A percentile compares a stretch with the other conserved stretches of the same genome.
phyloP scores from a whole-genome alignment of 441 rosid genomes.

The Melastoma candidum region DNA sequence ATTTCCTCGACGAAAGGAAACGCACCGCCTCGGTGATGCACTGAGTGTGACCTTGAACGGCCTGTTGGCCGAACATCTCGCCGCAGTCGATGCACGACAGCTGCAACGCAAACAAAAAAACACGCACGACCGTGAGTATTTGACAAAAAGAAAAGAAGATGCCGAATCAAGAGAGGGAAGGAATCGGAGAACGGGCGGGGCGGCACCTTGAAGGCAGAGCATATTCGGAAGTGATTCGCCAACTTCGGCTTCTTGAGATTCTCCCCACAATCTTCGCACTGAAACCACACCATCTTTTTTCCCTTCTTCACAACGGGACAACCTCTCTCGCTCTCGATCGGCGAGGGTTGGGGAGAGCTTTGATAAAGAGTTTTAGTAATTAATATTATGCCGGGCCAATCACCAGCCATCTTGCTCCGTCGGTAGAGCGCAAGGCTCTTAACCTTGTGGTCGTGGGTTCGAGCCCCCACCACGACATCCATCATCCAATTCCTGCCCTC shows the following conservation, averaged over 20 bases:
- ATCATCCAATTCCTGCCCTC: no score
- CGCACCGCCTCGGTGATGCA: conserved; percentile 86
- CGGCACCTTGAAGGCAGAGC: conserved; percentile 70
- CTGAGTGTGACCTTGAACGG: conserved; percentile 75
- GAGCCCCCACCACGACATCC: no score
- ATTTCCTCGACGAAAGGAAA: not conserved
- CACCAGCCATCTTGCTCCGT: no score
- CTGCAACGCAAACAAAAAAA: conserved; percentile 23
- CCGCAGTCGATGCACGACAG: conserved; percentile 96
- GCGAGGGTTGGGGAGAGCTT: no score
- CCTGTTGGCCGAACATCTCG: conserved; percentile 58
- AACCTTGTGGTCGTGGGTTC: no score
- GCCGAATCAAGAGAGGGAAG: not conserved
- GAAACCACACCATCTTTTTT: conserved; percentile 85
- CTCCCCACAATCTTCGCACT: conserved; percentile 94
- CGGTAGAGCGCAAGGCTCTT: no score
- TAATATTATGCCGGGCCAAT: no score
- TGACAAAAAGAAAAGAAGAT: not conserved
- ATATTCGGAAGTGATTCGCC: conserved; percentile 65
- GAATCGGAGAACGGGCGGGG: not conserved
- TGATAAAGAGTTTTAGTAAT: no score
- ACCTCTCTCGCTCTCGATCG: no score
- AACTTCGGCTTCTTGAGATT: conserved; percentile 89
- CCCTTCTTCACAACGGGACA: no score
- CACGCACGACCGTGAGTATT: not conserved